A percentile compares a stretch with the other conserved stretches of the same genome.
Evolutionary conservation across 306 rosid species (phyloP).

Genomic region (Abrus precatorius): DNA sequence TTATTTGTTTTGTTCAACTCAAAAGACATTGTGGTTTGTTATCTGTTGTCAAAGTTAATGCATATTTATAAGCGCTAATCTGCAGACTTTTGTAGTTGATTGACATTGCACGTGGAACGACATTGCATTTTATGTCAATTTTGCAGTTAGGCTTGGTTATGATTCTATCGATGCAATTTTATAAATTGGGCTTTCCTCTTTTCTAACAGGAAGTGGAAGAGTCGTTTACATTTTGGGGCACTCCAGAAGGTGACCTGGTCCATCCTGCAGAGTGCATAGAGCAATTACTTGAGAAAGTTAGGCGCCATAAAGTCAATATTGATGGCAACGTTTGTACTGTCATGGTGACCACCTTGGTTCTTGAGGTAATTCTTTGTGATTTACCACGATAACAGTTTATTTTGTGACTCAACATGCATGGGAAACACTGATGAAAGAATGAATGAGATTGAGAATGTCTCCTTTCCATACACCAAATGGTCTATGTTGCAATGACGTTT

Average conservation of each 20-base stretch:
- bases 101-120: constrained; percentile 13
- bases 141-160: constrained; percentile 16
- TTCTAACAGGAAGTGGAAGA: constrained; percentile 74
- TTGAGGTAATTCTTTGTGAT: constrained; percentile 61
- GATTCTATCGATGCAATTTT: constrained; percentile 9
- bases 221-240: constrained; percentile 79
- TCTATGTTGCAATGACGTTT: too few species aligned
- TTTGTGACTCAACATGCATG: constrained; percentile 16
- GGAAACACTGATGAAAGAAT: constrained; percentile 30
- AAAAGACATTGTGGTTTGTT: not conserved
- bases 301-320: constrained; percentile 81
- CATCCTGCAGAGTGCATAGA: constrained; percentile 92
- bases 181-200: constrained; percentile 21
- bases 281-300: constrained; percentile 89
- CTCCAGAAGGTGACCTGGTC: constrained; percentile 83
- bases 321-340: constrained; percentile 93
- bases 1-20: not conserved
- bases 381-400: constrained; percentile 27
- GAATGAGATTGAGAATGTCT: not conserved
- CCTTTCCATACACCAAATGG: not conserved
- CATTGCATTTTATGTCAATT: constrained; percentile 30
- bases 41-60: not conserved
- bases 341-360: constrained; percentile 84
- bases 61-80: not conserved
- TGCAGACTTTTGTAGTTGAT: constrained; percentile 3